Base-by-base conservation (phyloP, 306 rosid genomes). In the Prunus padus region DNA sequence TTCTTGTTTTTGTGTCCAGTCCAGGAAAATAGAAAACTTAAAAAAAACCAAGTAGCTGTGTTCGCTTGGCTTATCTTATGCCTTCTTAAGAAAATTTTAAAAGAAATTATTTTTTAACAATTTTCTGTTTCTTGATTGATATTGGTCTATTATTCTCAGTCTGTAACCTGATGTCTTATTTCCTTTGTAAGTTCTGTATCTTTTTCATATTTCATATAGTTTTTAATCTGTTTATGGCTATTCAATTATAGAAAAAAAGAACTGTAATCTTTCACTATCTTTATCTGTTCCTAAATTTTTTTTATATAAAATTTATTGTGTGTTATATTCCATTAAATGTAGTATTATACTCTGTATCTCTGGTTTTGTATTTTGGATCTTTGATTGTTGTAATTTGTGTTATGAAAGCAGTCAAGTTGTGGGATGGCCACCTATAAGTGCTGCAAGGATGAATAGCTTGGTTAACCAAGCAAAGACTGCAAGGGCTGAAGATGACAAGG, bases 401-500 rank as follows among this genome's bases (percentile, higher is more conserved):
- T 61, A 2, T 52, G 77, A 75, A 77, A 83, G 74, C 90, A 89
- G 94, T 79, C 94, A 85, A 71, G 90, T 87, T 64, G 91, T 89
- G 83, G 94, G 94, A 68, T 89, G 94, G 94, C 94, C 94, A 50
- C 94, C 94, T 31, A 67, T 89, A 49, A 87, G 90, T 72, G 79
- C 94, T 55, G 71, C 87, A 49, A 89, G 94, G 82, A 82, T 89
- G 79, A 84, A 85, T 79, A 81, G 94, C 86, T 74, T 89, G 78
- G 84, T 79, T 42, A 87, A 85, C 88, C 94, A 83, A 54, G 84
- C 90, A 57, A 89, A 87, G 79, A 57, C 79, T 25, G 73, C 78
- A 59, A 78, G 82, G 71, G 75, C 90, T 75, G 91, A 82, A 76
- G 90, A 85, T 42, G 88, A 83, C 56, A 83, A 84, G 72, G 72